These are phyloP conservation scores for Casuarina equisetifolia DNA, from an alignment of 306 rosid genomes.

Conservation along the genomic window DNA sequence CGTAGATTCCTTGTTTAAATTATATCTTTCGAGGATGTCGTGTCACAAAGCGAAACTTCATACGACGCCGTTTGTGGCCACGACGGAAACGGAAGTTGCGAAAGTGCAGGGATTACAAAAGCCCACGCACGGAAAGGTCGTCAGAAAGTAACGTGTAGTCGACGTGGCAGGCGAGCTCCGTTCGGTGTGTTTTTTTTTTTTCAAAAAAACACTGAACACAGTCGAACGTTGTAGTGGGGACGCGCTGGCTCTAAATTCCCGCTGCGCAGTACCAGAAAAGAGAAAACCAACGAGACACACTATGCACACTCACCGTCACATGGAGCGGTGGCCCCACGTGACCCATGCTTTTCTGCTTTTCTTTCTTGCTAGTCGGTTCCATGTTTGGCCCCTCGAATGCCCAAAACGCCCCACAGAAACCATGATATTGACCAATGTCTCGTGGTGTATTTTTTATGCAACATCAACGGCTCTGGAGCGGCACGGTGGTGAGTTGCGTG, in stretches of 20 bases:
- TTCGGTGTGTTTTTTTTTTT: not conserved
- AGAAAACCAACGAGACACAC: not conserved
- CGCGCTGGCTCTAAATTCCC: conserved; percentile 9
- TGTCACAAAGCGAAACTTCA: not conserved
- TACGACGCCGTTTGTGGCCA: not conserved
- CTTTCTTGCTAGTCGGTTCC: not conserved
- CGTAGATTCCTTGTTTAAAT: not conserved
- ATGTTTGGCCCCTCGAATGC: not conserved
- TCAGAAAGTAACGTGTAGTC: conserved; percentile 23
- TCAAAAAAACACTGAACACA: not conserved
- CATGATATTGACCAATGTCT: not conserved
- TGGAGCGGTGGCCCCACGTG: conserved; percentile 14
- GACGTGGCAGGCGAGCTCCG: conserved; percentile 26
- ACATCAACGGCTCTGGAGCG: not conserved
- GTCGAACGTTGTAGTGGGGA: conserved; percentile 42
- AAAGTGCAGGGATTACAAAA: conserved; percentile 22
- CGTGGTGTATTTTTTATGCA: not conserved
- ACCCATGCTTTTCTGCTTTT: not conserved
- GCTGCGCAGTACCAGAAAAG: not conserved
- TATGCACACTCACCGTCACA: not conserved
- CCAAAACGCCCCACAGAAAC: not conserved
- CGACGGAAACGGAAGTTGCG: not conserved
- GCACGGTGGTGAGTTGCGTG: too few species aligned
- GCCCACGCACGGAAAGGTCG: conserved; percentile 1
- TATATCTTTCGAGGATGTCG: not conserved